Evolutionary conservation across 2,329 filamentous ascomycete species (phyloP).

Genomic region (Ceratocystis destructans): DNA sequence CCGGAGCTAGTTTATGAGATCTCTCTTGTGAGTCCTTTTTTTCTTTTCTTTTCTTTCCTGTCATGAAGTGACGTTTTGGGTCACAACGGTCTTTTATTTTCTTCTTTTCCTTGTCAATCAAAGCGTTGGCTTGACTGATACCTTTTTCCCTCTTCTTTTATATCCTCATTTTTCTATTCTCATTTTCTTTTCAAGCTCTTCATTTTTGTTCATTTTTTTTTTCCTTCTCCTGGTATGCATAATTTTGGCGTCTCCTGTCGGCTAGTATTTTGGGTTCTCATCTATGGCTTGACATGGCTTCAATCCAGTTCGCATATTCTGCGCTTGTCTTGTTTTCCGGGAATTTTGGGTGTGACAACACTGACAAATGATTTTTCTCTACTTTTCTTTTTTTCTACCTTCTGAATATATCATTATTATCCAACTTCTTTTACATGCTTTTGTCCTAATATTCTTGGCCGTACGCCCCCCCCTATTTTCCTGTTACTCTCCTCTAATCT

Average conservation of each 20-base stretch:
- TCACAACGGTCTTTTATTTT: slow-evolving; percentile 18
- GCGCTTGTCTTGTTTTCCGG: not conserved
- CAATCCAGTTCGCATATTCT: not conserved
- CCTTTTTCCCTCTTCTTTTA: not conserved
- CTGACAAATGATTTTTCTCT: not conserved
- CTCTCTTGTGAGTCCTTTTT: slow-evolving; percentile 16
- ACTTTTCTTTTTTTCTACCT: not conserved
- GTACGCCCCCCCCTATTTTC: not conserved
- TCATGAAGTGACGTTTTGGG: slow-evolving; percentile 12
- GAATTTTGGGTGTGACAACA: not conserved
- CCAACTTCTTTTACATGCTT: not conserved
- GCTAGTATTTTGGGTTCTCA: not conserved
- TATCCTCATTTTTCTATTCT: not conserved
- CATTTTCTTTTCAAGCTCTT: slow-evolving; percentile 5
- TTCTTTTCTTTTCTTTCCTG: slow-evolving; percentile 10
- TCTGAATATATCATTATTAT: slow-evolving; percentile 5
- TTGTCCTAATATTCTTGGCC: not conserved
- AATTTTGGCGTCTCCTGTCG: slow-evolving; percentile 9
- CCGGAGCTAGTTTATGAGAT: slow-evolving; percentile 7
- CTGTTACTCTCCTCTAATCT: not conserved
- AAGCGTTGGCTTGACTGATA: too few relatives aligned
- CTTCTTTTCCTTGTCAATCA: slow-evolving; percentile 5
- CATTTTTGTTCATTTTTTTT: not conserved
- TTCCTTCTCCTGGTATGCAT: slow-evolving; percentile 2
- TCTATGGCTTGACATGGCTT: not conserved